A percentile compares a stretch with the other conserved stretches of the same genome.
Evolutionary conservation across 345 rosid species (phyloP).

Genomic region (Syzygium grande): DNA sequence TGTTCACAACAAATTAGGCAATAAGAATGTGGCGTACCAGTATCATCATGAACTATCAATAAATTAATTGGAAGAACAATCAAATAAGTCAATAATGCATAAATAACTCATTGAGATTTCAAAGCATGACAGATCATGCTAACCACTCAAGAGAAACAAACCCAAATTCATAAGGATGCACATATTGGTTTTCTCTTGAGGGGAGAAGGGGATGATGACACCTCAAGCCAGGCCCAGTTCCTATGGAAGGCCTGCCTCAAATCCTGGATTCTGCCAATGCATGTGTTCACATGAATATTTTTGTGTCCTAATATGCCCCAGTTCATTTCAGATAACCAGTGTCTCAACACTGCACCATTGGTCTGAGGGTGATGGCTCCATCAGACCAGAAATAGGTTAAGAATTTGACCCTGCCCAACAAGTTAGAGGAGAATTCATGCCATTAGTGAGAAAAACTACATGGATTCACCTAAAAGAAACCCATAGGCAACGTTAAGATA

Average conservation of each 20-base stretch:
- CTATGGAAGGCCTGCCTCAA: not conserved
- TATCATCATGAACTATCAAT: not conserved
- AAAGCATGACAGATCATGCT: not conserved
- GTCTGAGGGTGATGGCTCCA: not conserved
- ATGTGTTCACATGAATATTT: not conserved
- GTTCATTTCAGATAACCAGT: not conserved
- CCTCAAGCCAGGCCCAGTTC: not conserved
- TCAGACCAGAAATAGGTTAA: not conserved
- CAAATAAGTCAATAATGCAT: not conserved
- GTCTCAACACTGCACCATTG: not conserved
- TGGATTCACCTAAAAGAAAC: not conserved
- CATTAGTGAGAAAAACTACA: not conserved
- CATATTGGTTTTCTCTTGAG: not conserved
- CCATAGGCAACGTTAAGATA: not conserved
- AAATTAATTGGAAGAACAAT: not conserved
- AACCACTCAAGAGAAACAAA: not conserved
- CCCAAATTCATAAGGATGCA: not conserved
- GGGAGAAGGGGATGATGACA: not conserved
- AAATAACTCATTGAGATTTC: not conserved
- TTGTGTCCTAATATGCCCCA: not conserved
- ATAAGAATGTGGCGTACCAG: not conserved
- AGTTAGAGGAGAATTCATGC: not conserved
- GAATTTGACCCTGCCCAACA: not conserved
- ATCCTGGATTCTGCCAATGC: not conserved
- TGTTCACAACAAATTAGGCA: not conserved